A percentile compares a stretch with the other conserved stretches of the same genome.
Conservation (phyloP, 139 green algal species). For the Chlamydomonas schloesseri region DNA sequence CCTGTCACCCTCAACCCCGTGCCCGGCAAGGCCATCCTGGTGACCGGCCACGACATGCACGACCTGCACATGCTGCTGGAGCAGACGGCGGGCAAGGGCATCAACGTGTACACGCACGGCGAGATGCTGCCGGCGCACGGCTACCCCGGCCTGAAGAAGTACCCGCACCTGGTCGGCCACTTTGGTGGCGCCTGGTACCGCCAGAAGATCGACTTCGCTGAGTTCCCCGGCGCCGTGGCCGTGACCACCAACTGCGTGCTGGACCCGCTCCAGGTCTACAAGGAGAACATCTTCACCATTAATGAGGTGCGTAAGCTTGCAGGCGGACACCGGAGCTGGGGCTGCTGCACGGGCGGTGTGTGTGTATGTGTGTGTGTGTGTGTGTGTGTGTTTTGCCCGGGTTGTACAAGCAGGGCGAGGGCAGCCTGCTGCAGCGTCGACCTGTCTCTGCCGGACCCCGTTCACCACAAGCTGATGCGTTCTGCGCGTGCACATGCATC, state of each 20-base stretch:
- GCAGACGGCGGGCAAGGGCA: slow-evolving; percentile 77
- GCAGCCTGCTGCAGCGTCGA: too few species aligned
- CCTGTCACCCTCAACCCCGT: slow-evolving; percentile 69
- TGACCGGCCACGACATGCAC: slow-evolving; percentile 85
- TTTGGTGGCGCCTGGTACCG: slow-evolving; percentile 77
- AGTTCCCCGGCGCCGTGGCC: slow-evolving; percentile 70
- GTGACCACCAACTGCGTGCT: slow-evolving; percentile 85
- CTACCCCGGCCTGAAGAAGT: slow-evolving; percentile 76
- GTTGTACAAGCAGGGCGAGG: not conserved
- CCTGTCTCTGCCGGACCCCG: too few species aligned
- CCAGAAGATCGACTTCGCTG: slow-evolving; percentile 79
- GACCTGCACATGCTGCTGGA: slow-evolving; percentile 76
- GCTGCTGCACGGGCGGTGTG: too few species aligned
- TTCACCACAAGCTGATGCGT: too few species aligned
- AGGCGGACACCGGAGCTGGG: not conserved
- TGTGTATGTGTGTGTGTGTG: too few species aligned
- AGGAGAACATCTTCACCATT: slow-evolving; percentile 77
- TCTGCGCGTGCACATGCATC: too few species aligned
- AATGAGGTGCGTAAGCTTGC: slow-evolving; percentile 63
- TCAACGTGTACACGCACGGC: slow-evolving; percentile 85
- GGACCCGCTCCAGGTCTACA: slow-evolving; percentile 48
- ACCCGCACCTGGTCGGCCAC: slow-evolving; percentile 71
- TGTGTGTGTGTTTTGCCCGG: too few species aligned
- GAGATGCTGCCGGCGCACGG: slow-evolving; percentile 82
- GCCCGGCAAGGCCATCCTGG: slow-evolving; percentile 78